A percentile compares a stretch with the other conserved stretches of the same genome.
These are phyloP conservation scores for Sporisorium reilianum DNA, from an alignment of 1,284 basidiomycete genomes.

Conservation along the genomic window DNA sequence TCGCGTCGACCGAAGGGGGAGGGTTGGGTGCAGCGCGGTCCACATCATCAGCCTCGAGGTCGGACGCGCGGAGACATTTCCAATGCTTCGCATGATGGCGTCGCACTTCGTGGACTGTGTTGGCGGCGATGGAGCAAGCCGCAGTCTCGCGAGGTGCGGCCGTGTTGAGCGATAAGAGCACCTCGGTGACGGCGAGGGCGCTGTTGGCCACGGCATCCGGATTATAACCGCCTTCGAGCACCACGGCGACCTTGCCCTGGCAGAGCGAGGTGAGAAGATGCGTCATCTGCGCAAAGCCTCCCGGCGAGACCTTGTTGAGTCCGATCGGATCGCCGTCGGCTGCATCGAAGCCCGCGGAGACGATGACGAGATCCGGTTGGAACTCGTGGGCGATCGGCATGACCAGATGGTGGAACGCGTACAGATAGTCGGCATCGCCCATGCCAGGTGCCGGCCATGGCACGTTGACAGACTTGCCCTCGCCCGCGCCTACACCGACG, in stretches of 20 bases:
- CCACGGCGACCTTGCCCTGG: constrained; percentile 87
- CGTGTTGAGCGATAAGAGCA: constrained; percentile 87
- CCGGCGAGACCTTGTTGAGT: constrained; percentile 87
- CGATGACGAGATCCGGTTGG: constrained; percentile 93
- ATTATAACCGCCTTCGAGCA: constrained; percentile 98
- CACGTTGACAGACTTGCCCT: constrained; percentile 87
- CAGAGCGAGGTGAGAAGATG: constrained; percentile 93
- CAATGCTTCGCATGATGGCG: constrained; percentile 89
- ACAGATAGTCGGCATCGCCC: constrained; percentile 94
- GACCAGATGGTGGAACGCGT: constrained; percentile 93
- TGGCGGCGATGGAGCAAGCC: constrained; percentile 74
- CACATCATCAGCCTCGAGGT: constrained; percentile 32
- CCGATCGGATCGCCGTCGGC: constrained; percentile 92
- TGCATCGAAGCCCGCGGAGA: constrained; percentile 98
- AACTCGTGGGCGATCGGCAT: constrained; percentile 99
- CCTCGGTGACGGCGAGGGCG: constrained; percentile 84
- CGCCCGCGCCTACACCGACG: constrained; percentile 83
- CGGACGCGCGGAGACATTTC: constrained; percentile 76
- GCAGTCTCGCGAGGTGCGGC: constrained; percentile 74
- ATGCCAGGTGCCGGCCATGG: constrained; percentile 92
- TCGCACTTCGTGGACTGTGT: constrained; percentile 87
- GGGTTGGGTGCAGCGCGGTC: constrained; percentile 15
- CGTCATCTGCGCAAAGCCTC: constrained; percentile 99
- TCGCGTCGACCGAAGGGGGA: constrained; percentile 46
- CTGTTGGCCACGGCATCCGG: constrained; percentile 88